Evolutionary conservation across 805 yeast genomes (phyloP), one percentile per base, ranked within the genome.

Genomic region (Scheffersomyces spartinae): DNA sequence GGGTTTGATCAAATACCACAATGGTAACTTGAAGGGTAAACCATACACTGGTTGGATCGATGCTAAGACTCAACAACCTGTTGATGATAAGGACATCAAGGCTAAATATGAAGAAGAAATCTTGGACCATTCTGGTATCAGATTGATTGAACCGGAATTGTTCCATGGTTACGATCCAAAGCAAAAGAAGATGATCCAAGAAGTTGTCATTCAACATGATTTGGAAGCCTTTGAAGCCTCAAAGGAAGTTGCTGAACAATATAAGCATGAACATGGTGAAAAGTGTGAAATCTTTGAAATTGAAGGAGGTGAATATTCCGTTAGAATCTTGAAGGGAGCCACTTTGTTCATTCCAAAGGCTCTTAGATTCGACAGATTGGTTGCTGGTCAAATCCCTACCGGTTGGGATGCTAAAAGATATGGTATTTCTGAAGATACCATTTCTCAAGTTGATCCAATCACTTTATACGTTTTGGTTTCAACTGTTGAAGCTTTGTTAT

Each of bases 41-140:
- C 88, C 85, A 45, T 86, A 86, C 65, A 67, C 91, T 24, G 97
- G 97, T 43, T 91, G 98, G 98, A 82, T 88, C 42, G 99, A 91
- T 52, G 75, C 94, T 38, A 86, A 88, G 70, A 74, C 95, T 33
- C 75, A 71, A 40, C 75, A 72, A 46, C 96, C 95, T 19, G 94
- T 91, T 32, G 97, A 84, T 37, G 99, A 91, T 55, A 78, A 74
- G 55, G 95, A 86, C 43, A 74, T 91, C 54, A 91, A 91, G 73
- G 49, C 73, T 49, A 85, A 83, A 61, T 91, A 91, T 49, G 99
- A 91, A 64, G 68, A 74, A 41, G 68, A 77, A 44, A 84, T 91
- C 44, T 64, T 91, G 49, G 86, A 76, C 19, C 98, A 91, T 61
- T 59, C 95, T 41, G 99, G 99, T 75, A 84, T 91, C 45, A 81